Conservation (phyloP, 257 asterid species). For the Cordia subcordata region DNA sequence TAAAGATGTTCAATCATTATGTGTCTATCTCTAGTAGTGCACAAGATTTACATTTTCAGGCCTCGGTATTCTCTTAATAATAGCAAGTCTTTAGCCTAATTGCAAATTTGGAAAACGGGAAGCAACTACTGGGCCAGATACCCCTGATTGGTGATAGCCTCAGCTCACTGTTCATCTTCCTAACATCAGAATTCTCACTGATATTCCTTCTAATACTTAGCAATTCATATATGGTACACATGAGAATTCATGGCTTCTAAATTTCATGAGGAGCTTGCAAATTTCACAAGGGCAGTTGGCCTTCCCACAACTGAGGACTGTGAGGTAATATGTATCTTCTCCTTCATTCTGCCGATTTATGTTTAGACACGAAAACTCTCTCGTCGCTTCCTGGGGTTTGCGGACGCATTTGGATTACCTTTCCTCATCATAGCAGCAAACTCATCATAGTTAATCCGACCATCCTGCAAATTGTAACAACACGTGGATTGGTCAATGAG, state of each 20-base stretch:
- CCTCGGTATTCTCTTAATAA: not conserved
- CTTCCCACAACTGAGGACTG: not conserved
- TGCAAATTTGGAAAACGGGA: not conserved
- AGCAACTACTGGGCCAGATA: not conserved
- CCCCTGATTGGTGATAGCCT: not conserved
- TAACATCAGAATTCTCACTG: not conserved
- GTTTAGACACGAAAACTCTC: constrained; percentile 36
- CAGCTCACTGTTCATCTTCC: not conserved
- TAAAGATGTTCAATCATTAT: not conserved
- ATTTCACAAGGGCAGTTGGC: not conserved
- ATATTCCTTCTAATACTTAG: not conserved
- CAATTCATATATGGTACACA: not conserved
- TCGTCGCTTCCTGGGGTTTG: constrained; percentile 58
- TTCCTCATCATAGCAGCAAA: constrained; percentile 86
- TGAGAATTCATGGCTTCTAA: no score
- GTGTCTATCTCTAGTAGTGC: no score
- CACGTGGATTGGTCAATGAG: not conserved
- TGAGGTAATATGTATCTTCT: constrained; percentile 3
- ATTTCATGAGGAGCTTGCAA: no score
- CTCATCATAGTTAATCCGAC: constrained; percentile 74
- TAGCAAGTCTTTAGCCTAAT: no score
- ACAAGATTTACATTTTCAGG: no score
- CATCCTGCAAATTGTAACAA: constrained; percentile 46
- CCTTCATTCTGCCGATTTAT: not conserved
- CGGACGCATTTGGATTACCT: constrained; percentile 60